These are phyloP conservation scores for Diutina neorugosa DNA, from an alignment of 1,139 yeast species.

Conservation along the genomic window DNA sequence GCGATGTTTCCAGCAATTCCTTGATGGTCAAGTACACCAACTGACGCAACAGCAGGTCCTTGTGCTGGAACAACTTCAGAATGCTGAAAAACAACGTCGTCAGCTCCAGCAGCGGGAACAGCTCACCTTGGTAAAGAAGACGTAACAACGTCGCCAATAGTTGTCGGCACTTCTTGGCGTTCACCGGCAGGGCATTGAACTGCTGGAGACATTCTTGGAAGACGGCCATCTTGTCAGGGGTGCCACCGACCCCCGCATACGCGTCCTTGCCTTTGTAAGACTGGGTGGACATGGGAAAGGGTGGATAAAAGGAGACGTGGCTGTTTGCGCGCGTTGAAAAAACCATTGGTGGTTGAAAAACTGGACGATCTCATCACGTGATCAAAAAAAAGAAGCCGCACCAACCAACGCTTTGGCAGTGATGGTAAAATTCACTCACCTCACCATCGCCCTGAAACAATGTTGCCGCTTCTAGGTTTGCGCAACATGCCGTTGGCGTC, in stretches of 20 bases:
- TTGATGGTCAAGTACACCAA: slow-evolving; percentile 89
- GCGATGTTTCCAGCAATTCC: slow-evolving; percentile 74
- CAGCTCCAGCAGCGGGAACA: slow-evolving; percentile 81
- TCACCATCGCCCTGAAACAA: neutral
- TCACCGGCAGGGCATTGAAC: slow-evolving; percentile 85
- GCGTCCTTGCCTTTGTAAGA: slow-evolving; percentile 81
- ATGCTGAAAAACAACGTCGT: slow-evolving; percentile 89
- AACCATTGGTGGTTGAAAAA: neutral
- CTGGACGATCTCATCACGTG: neutral
- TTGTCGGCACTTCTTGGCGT: slow-evolving; percentile 75
- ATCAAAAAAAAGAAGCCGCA: neutral
- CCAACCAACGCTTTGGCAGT: neutral
- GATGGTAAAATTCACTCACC: neutral
- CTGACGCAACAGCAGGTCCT: slow-evolving; percentile 83
- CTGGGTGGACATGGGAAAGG: slow-evolving; percentile 51
- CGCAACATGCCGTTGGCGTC: neutral
- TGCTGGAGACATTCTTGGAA: slow-evolving; percentile 92
- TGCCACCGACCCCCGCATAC: slow-evolving; percentile 24
- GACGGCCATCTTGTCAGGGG: slow-evolving; percentile 93
- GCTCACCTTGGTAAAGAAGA: slow-evolving; percentile 71
- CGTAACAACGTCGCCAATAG: slow-evolving; percentile 64
- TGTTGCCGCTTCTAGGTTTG: slow-evolving; percentile 1
- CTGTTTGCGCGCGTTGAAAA: neutral
- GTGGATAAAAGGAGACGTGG: neutral
- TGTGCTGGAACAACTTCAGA: slow-evolving; percentile 89